Percentiles rank a stretch among this genome's conserved stretches.
Conservation (phyloP, 805 yeast species). For the Millerozyma miso region DNA sequence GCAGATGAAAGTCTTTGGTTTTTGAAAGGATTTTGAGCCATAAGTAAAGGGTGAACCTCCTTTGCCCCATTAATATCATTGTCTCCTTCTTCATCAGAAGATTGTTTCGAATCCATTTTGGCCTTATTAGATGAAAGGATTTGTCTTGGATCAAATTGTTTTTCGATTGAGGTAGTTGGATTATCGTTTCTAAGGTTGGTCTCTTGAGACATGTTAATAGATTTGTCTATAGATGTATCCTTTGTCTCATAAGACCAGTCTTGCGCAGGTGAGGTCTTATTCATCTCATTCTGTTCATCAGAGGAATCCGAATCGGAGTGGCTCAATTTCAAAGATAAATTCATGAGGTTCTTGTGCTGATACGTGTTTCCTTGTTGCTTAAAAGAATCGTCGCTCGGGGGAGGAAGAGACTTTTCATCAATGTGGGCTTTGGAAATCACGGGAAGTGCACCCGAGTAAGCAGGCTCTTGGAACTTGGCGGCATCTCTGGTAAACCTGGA, state of each 20-base stretch:
- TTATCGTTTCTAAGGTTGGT: background rate
- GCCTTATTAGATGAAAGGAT: slow-evolving; percentile 8
- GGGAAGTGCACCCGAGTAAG: background rate
- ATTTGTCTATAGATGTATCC: slow-evolving; percentile 1
- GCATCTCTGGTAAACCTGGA: too few species aligned
- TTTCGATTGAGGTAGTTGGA: background rate
- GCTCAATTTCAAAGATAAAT: slow-evolving; percentile 16
- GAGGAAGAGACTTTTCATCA: background rate
- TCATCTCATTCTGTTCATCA: slow-evolving; percentile 3
- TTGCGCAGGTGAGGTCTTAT: slow-evolving; percentile 1
- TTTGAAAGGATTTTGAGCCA: background rate
- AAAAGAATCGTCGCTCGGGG: slow-evolving; percentile 8
- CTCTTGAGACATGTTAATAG: background rate
- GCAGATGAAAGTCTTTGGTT: slow-evolving; percentile 21
- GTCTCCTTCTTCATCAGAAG: background rate
- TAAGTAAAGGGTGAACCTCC: background rate
- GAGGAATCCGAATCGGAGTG: background rate
- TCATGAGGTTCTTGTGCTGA: slow-evolving; percentile 18
- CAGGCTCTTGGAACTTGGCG: background rate
- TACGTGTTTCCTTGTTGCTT: slow-evolving; percentile 13
- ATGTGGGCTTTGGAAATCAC: background rate
- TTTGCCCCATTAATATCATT: background rate
- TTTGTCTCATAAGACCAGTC: slow-evolving; percentile 2
- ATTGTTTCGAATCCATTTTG: slow-evolving; percentile 8
- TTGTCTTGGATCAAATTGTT: background rate